phyloP scores from a whole-genome alignment of 208 protist genomes.

The Trypanosoma brucei region DNA sequence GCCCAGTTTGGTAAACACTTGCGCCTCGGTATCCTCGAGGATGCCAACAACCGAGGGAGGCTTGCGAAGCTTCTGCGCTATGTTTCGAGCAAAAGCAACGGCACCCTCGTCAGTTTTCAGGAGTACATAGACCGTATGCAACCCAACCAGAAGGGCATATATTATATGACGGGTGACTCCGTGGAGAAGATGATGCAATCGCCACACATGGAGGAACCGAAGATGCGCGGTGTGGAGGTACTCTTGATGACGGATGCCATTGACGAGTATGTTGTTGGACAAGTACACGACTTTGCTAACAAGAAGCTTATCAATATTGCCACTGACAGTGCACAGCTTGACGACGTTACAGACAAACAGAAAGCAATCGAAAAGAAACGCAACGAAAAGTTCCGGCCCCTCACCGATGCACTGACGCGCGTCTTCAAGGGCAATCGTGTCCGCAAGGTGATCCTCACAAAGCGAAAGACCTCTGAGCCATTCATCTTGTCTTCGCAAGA shows the following conservation, averaged over 20 bases:
- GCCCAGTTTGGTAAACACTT: conserved; percentile 95
- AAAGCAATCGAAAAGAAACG: conserved; percentile 91
- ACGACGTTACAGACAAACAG: conserved; percentile 86
- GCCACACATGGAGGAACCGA: conserved; percentile 82
- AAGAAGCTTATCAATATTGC: conserved; percentile 96
- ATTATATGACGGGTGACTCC: conserved; percentile 88
- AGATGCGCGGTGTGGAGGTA: conserved; percentile 85
- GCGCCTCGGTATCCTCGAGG: conserved; percentile 97
- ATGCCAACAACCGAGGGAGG: conserved; percentile 92
- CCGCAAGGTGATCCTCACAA: conserved; percentile 89
- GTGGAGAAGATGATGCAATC: conserved; percentile 73
- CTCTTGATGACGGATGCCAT: conserved; percentile 96
- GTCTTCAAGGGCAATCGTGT: conserved; percentile 75
- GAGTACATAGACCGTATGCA: conserved; percentile 94
- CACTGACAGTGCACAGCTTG: conserved; percentile 94
- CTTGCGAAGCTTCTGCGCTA: conserved; percentile 97
- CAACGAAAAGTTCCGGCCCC: conserved; percentile 78
- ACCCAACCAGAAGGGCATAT: conserved; percentile 91
- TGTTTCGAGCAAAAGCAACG: conserved; percentile 70
- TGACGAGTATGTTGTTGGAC: conserved; percentile 96
- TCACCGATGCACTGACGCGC: conserved; percentile 81
- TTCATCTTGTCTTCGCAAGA: conserved; percentile 91
- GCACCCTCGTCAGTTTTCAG: conserved; percentile 75
- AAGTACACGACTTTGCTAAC: conserved; percentile 92
- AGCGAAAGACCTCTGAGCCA: conserved; percentile 91